These are phyloP conservation scores for Lecanoromycetidae sp. DNA, from an alignment of 2,329 filamentous ascomycete genomes.

Conservation along the genomic window DNA sequence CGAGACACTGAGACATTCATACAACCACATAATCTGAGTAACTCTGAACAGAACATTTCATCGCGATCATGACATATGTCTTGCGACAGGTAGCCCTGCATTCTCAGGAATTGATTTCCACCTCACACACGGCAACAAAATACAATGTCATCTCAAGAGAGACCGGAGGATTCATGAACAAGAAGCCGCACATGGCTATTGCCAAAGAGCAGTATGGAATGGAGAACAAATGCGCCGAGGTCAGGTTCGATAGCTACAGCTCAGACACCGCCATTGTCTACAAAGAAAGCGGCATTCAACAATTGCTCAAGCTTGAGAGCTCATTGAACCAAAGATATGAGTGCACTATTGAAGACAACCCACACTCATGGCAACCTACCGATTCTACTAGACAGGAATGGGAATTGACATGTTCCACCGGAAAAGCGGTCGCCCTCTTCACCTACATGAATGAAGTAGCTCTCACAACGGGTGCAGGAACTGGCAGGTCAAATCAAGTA, in stretches of 20 bases:
- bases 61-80: too few relatives aligned
- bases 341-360: neutral
- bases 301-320: neutral
- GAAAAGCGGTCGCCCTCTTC: conserved; percentile 10
- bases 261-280: conserved; percentile 8
- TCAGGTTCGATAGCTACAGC: conserved; percentile 6
- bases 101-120: conserved; percentile 1
- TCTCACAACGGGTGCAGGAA: neutral
- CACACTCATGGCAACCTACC: conserved; percentile 6
- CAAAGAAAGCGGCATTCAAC: neutral
- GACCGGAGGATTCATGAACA: conserved; percentile 12
- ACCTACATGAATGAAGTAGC: neutral
- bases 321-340: neutral
- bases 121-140: neutral
- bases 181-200: conserved; percentile 11
- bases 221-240: neutral
- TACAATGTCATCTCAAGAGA: conserved; percentile 5
- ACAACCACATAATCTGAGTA: too few relatives aligned
- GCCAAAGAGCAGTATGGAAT: neutral
- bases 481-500: neutral
- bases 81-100: conserved; percentile 4
- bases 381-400: conserved; percentile 6
- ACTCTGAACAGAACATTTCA: too few relatives aligned
- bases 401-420: neutral
- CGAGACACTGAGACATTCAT: too few relatives aligned